Conservation (phyloP, 2,329 filamentous ascomycete genomes). For the Teratosphaeria pseudoeucalypti region DNA sequence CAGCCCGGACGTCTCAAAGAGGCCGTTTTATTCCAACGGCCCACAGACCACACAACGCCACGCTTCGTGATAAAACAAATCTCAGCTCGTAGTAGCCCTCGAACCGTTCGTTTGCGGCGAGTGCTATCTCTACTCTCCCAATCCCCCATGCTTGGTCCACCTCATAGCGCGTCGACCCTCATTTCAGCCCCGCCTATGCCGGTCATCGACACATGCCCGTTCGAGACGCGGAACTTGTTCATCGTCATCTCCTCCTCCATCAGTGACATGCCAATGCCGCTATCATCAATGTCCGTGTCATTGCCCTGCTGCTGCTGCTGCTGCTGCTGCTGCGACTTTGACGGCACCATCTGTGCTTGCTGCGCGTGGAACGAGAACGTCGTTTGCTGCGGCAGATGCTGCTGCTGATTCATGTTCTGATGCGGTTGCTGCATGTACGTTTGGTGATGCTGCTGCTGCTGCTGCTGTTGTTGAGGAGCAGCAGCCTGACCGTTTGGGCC, state of each 20-base stretch:
- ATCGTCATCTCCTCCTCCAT: constrained; percentile 16
- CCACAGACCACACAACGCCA: not conserved
- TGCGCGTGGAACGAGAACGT: not conserved
- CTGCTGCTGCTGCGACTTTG: constrained; percentile 1
- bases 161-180: not conserved
- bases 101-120: not conserved
- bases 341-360: constrained; percentile 1
- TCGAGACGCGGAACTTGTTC: not conserved
- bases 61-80: not conserved
- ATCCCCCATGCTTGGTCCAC: not conserved
- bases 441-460: constrained; percentile 8
- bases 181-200: not conserved
- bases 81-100: not conserved
- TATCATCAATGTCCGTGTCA: constrained; percentile 28
- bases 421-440: constrained; percentile 6
- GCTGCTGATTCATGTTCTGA: constrained; percentile 6
- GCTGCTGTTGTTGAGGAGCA: not conserved
- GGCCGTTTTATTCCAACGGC: not conserved
- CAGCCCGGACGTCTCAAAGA: too few species aligned
- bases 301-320: constrained; percentile 2
- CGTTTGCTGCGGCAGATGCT: constrained; percentile 1
- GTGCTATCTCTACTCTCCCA: not conserved
- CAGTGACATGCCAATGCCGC: constrained; percentile 28
- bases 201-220: not conserved
- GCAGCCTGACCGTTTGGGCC: not conserved